Percentiles rank a stretch among this genome's conserved stretches.
phyloP scores from a whole-genome alignment of 352 stramenopile species.

The Globisporangium emineosum region DNA sequence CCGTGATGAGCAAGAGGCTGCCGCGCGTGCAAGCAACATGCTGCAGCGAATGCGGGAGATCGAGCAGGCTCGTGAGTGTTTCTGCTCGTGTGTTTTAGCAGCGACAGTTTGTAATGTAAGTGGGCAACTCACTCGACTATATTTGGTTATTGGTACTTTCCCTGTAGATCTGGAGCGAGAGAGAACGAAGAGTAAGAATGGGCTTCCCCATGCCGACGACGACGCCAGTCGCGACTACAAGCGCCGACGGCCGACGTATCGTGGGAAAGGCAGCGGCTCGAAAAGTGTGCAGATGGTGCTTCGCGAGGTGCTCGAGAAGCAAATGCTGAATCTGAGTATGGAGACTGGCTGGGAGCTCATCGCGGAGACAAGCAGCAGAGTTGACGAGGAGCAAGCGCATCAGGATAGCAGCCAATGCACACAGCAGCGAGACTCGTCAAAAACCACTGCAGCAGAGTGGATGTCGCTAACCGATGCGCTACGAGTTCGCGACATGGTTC shows the following conservation, averaged over 20 bases:
- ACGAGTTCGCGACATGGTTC: conserved; percentile 20
- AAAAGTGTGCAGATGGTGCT: conserved; percentile 38
- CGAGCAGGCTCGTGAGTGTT: conserved; percentile 11
- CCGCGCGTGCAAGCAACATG: neutral
- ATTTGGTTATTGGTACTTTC: neutral
- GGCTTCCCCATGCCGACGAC: conserved; percentile 8
- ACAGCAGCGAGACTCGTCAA: neutral
- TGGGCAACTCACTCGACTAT: neutral
- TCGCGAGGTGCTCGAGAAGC: conserved; percentile 61
- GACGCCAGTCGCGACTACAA: conserved; percentile 32
- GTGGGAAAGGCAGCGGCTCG: conserved; percentile 32
- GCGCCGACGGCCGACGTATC: conserved; percentile 55
- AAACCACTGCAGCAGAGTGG: conserved; percentile 12
- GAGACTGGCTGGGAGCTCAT: conserved; percentile 29
- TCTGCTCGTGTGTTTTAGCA: neutral
- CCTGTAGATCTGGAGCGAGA: neutral
- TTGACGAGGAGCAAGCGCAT: neutral
- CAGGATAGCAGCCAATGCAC: neutral
- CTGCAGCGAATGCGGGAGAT: conserved; percentile 10
- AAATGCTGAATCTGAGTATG: conserved; percentile 56
- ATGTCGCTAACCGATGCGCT: conserved; percentile 18
- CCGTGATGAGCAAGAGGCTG: conserved; percentile 6
- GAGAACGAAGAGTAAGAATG: neutral
- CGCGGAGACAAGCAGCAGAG: neutral
- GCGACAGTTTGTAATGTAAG: neutral